Conservation (phyloP, 257 asterid genomes). For the Solanum sparsipilum region DNA sequence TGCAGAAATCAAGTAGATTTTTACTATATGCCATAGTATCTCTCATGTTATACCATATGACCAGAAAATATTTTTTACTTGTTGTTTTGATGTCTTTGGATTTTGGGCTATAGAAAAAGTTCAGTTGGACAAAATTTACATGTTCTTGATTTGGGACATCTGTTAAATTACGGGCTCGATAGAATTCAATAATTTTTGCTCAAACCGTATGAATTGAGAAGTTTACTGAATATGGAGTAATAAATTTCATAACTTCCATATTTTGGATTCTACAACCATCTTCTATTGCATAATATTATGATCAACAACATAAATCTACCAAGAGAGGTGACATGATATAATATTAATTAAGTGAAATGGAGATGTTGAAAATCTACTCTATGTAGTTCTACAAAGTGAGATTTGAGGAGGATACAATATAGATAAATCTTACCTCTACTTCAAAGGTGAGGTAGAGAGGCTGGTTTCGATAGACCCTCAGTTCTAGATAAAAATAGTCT, state of each 20-base stretch:
- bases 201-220: too few species aligned
- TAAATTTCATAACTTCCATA: too few species aligned
- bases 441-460: too few species aligned
- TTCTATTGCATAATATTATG: too few species aligned
- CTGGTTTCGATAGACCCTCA: too few species aligned
- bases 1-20: background rate
- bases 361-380: background rate
- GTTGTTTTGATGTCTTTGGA: background rate
- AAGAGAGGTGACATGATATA: background rate
- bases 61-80: background rate
- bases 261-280: too few species aligned
- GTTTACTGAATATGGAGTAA: background rate
- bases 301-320: background rate
- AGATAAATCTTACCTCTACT: too few species aligned
- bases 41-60: background rate
- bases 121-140: background rate
- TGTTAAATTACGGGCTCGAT: background rate
- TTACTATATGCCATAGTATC: background rate
- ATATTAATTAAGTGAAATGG: background rate
- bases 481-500: too few species aligned
- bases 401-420: background rate
- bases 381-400: background rate
- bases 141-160: background rate
- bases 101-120: background rate
- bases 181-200: too few species aligned